Evolutionary conservation across 2,329 filamentous ascomycete genomes (phyloP), one percentile per base, ranked within the genome.

Genomic region (Aspergillus pseudonomiae): DNA sequence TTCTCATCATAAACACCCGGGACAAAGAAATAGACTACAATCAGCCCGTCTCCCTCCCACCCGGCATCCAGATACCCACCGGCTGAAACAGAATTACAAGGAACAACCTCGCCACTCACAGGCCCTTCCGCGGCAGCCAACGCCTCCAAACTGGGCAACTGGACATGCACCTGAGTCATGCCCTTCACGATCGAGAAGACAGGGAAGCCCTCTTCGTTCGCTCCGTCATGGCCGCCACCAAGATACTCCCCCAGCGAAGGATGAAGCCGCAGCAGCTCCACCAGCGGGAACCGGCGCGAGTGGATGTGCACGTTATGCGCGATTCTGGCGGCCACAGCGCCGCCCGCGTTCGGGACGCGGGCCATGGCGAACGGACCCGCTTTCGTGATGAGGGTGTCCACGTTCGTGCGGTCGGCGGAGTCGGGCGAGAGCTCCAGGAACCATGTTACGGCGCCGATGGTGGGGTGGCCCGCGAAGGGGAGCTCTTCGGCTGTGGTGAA

Each of bases 151-250:
- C 82, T 83, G 0, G 85, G 81, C 26, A 95, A 80, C 67, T 86
- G 79, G 16, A 91, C 80, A 36, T 92, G 83, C n/a, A 87, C 77
- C 75, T 93, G 93, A 14, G 70, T 75, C 76, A 80, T 78, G 4
- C 78, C 78, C 46, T 78, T 77, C 28, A 80, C 77, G 59, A 80
- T 78, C 0, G 76, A 78, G 60, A 79, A 74, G 9, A 79, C 26
- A 1, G 75, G 75, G 61, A 74, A 76, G 0, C 63, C 65, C 26
- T 28, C 26, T 2, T 28, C 26, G 26, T 28, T 5, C 26, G 26
- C 26, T 28, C 26, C 5, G 5, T 28, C 26, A 28, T 2, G 1
- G 32, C 46, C 41, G 64, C 54, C 7, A 59, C 16, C 6, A 21
- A 63, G 34, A 50, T 71, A 75, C 1, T 69, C 66, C 4, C 61